Evolutionary conservation across 306 rosid species (phyloP), one percentile per base, ranked within the genome.

Genomic region (Medicago ruthenica): DNA sequence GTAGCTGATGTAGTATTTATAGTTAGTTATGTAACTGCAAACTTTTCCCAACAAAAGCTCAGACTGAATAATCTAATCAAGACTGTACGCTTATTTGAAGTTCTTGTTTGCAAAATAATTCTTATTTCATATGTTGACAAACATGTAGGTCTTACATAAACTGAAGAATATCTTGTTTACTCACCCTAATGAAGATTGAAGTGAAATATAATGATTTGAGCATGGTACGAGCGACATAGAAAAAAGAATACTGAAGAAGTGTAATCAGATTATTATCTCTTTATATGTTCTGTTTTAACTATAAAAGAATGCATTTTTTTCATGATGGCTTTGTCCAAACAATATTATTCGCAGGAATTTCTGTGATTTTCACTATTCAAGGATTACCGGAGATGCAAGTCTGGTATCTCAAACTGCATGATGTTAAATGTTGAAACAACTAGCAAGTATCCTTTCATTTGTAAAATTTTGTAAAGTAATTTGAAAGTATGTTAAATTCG

Each of bases 21-120:
- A 40, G 65, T n/a, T 76, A 47, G 3, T 68, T 74, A 34, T 34
- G 37, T 34, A 74, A 62, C 41, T 71, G 74, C 79, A 68, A 69
- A 24, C 54, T 84, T 53, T 7, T n/a, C 68, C 83, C 48, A 70
- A 76, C 78, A 63, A 27, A 73, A 66, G 54, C 36, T 48, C 7
- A 21, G 4, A 60, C 67, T 73, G 15, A 73, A 62, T 60, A 77
- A 51, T 72, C 64, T 77, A 61, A 68, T 73, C 3, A 65, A 69
- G 73, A 69, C 8, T 39, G 4, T 68, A 5, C 55, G 75, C 27
- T 75, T 36, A 75, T 75, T 55, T 36, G 54, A 41, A 61, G 53
- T 27, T 69, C 74, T 69, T 62, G 9, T 17, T 51, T 69, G 62
- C 77, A 66, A 48, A 68, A 17, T 81, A 55, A 75, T 73, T 15